Evolutionary conservation across 371 early-diverging fungal genomes (phyloP).

Genomic region (Apophysomyces variabilis): DNA sequence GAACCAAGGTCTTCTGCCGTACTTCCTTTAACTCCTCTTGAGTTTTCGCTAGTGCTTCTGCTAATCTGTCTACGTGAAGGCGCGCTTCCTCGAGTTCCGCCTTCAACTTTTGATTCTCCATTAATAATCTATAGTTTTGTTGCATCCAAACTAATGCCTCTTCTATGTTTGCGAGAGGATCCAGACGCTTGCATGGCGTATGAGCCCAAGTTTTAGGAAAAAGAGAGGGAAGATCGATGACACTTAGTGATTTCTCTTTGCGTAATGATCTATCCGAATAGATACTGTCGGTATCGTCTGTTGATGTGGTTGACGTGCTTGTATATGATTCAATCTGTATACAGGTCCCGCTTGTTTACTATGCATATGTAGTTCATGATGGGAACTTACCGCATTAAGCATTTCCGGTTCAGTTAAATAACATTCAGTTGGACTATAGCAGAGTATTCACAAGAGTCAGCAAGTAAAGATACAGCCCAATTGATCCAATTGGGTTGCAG

Average conservation of each 20-base stretch:
- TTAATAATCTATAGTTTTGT: slow-evolving; percentile 22
- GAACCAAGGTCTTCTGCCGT: not conserved
- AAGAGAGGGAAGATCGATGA: slow-evolving; percentile 14
- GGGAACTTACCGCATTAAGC: not conserved
- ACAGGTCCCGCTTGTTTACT: not conserved
- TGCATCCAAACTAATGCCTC: slow-evolving; percentile 26
- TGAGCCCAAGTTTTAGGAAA: slow-evolving; percentile 23
- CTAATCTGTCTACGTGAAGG: slow-evolving; percentile 2
- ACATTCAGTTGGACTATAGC: not conserved
- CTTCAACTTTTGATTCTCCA: slow-evolving; percentile 23
- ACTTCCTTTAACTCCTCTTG: slow-evolving; percentile 1
- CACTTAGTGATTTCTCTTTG: no score
- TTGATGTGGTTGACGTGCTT: not conserved
- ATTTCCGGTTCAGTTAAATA: not conserved
- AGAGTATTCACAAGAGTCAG: not conserved
- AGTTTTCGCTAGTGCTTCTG: not conserved
- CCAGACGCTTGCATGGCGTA: slow-evolving; percentile 12
- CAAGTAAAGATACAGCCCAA: not conserved
- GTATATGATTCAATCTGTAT: not conserved
- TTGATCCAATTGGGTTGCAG: not conserved
- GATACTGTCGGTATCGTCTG: not conserved
- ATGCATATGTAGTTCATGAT: not conserved
- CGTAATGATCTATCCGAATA: not conserved
- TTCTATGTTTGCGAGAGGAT: slow-evolving; percentile 19
- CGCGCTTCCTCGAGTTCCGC: slow-evolving; percentile 9